Evolutionary conservation across 192 early-diverging fungal genomes (phyloP), one percentile per base, ranked within the genome.

Genomic region (Phlyctochytrium arcticum): DNA sequence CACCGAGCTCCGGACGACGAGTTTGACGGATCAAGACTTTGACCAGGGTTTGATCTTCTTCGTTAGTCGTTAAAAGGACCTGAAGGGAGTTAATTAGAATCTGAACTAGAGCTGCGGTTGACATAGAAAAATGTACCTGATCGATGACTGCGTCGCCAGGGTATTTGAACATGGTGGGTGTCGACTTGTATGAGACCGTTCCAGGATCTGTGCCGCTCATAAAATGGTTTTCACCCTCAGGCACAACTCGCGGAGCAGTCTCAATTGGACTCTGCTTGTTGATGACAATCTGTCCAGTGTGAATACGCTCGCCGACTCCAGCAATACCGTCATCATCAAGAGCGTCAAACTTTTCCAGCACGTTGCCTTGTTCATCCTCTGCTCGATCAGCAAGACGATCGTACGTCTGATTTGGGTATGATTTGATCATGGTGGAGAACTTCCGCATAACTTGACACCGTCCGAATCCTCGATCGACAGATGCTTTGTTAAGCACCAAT

Each of bases 401-500:
- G 71, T 80, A 89, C 0, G 89, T 92, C 54, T 86, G 85, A 71
- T 96, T 98, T 32, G 90, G 77, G 74, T 98, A 96, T 54, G 88
- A 82, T 67, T 93, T 90, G 46, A 97, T 79, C 64, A 97, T 75
- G 6, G 89, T 86, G 4, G 86, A 72, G 62, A 87, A 92, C 75
- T 95, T 98, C 62, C 93, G 83, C 81, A 94, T 89, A 0, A 92
- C 90, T 63, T 94, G 91, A 76, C 93, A 96, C 50, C 96, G 86
- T 54, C 92, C 94, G 77, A 94, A 98, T 21, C 94, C 96, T 57
- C 96, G 89, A 75, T 98, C 94, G 15, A 98, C 68, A 19, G 90
- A 92, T 6, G 89, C 82, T 77, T 91, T 94, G 80, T 98, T 98
- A 48, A 98, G 69, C 8, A 98, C 91, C 67, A 98, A 71, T 9